phyloP scores from a whole-genome alignment of 768 basidiomycete species.

The Podaxis sp. region DNA sequence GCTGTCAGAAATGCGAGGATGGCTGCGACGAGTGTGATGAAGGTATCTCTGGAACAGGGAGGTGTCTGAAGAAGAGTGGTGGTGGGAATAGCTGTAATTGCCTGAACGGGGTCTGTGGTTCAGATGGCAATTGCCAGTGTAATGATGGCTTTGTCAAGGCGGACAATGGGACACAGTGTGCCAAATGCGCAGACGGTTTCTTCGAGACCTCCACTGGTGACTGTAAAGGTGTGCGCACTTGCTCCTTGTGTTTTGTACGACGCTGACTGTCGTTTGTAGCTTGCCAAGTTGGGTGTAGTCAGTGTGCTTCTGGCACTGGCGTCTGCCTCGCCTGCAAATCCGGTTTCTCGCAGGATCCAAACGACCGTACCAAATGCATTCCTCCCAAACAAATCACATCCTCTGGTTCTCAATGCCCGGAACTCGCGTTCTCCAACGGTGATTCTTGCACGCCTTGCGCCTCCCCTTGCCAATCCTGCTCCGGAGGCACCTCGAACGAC shows the following conservation, averaged over 20 bases:
- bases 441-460: slow-evolving; percentile 58
- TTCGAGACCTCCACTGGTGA: slow-evolving; percentile 71
- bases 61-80: slow-evolving; percentile 52
- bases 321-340: slow-evolving; percentile 68
- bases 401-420: slow-evolving; percentile 58
- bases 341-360: slow-evolving; percentile 64
- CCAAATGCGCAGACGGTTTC: slow-evolving; percentile 72
- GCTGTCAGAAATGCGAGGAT: slow-evolving; percentile 64
- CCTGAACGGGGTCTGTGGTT: slow-evolving; percentile 70
- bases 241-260: slow-evolving; percentile 33
- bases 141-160: slow-evolving; percentile 73
- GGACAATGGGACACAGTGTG: slow-evolving; percentile 72
- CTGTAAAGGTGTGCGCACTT: slow-evolving; percentile 59
- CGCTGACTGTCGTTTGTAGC: slow-evolving; percentile 43
- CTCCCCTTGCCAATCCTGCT: slow-evolving; percentile 67
- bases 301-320: slow-evolving; percentile 65
- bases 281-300: slow-evolving; percentile 73
- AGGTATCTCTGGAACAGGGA: slow-evolving; percentile 72
- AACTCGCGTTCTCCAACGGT: slow-evolving; percentile 59
- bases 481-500: slow-evolving; percentile 57
- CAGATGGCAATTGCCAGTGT: slow-evolving; percentile 70
- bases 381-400: slow-evolving; percentile 51
- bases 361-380: slow-evolving; percentile 65
- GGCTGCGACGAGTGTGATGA: slow-evolving; percentile 73
- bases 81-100: slow-evolving; percentile 57